Percentiles rank a stretch among this genome's conserved stretches.
Evolutionary conservation across 2,329 filamentous ascomycete species (phyloP).

Genomic region (Fusarium transvaalense): DNA sequence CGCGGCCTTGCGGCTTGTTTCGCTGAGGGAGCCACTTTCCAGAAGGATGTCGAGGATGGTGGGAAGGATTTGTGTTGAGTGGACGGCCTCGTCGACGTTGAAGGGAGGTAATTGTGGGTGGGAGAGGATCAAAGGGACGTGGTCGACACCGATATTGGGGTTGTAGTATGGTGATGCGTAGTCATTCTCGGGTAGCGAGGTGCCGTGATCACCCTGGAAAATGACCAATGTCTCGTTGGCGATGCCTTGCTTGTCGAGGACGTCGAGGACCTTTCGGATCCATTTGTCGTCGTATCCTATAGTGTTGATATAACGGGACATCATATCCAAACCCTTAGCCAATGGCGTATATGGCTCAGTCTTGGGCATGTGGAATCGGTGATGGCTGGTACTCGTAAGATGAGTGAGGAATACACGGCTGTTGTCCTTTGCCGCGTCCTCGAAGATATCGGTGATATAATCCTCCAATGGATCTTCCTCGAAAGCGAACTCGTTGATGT

Average conservation of each 20-base stretch:
- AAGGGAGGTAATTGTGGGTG: constrained; percentile 50
- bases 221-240: constrained; percentile 53
- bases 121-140: constrained; percentile 51
- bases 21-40: constrained; percentile 48
- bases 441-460: constrained; percentile 52
- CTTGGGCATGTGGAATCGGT: constrained; percentile 50
- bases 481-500: constrained; percentile 55
- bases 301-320: constrained; percentile 52
- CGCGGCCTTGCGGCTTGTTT: constrained; percentile 37
- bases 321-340: constrained; percentile 47
- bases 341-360: constrained; percentile 48
- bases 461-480: constrained; percentile 50
- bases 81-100: constrained; percentile 48
- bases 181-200: constrained; percentile 51
- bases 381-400: constrained; percentile 54
- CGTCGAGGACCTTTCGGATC: constrained; percentile 48
- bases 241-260: constrained; percentile 51
- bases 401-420: constrained; percentile 53
- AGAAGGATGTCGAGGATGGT: constrained; percentile 52
- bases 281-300: constrained; percentile 52
- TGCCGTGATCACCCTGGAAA: constrained; percentile 52
- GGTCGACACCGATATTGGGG: constrained; percentile 49
- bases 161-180: constrained; percentile 52
- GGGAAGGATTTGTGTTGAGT: constrained; percentile 50
- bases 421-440: constrained; percentile 47